Conservation (phyloP, 257 asterid species). For the Avicennia marina region DNA sequence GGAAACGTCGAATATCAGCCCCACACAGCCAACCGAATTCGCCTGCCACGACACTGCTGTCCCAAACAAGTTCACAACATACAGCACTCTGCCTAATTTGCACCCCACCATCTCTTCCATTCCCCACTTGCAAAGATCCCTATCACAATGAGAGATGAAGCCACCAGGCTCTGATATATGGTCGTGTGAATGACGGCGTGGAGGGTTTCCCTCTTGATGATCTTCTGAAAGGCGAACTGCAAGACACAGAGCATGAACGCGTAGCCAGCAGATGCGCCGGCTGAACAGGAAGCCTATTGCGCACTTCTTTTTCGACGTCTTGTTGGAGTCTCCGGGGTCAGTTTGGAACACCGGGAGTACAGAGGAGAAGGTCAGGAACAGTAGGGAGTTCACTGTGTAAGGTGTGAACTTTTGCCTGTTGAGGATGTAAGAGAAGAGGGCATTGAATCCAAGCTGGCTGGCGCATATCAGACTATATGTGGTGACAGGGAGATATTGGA, state of each 20-base stretch:
- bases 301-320: not conserved
- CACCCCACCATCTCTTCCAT: conserved; percentile 58
- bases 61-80: conserved; percentile 49
- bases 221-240: not conserved
- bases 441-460: not conserved
- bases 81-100: conserved; percentile 35
- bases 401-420: conserved; percentile 2
- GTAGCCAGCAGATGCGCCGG: not conserved
- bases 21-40: conserved; percentile 41
- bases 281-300: not conserved
- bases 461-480: not conserved
- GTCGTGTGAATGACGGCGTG: not conserved
- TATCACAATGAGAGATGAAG: not conserved
- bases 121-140: conserved; percentile 26
- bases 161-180: not conserved
- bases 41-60: conserved; percentile 67
- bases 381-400: not conserved
- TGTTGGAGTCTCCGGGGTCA: not conserved
- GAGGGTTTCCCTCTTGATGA: not conserved
- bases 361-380: not conserved
- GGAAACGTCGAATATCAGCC: conserved; percentile 54
- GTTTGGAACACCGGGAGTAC: not conserved
- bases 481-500: not conserved
- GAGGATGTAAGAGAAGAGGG: conserved; percentile 4
- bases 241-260: not conserved